These are phyloP conservation scores for Hypoxylon sp. DNA, from an alignment of 2,329 filamentous ascomycete species.

Conservation along the genomic window DNA sequence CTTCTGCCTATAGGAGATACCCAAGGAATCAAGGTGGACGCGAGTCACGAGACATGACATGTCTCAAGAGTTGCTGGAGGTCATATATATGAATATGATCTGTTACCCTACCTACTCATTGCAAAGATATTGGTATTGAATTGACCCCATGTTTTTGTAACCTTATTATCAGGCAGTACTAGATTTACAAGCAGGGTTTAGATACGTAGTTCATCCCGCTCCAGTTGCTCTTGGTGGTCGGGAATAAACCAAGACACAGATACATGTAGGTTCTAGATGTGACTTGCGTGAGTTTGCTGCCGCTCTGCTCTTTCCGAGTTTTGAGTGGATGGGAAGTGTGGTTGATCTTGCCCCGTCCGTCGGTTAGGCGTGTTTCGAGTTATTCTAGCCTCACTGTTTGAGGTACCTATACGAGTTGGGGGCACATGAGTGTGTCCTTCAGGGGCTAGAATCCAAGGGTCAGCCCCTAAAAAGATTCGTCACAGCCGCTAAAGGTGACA, in stretches of 20 bases:
- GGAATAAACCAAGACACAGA: conserved; percentile 18
- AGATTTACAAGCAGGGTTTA: not conserved
- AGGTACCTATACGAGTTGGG: conserved; percentile 22
- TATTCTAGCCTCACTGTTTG: conserved; percentile 33
- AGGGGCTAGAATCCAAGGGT: conserved; percentile 28
- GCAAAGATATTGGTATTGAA: not conserved
- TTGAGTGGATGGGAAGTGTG: conserved; percentile 28
- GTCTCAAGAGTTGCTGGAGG: conserved; percentile 9
- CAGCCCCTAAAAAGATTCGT: conserved; percentile 31
- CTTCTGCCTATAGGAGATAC: not conserved
- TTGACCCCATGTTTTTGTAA: not conserved
- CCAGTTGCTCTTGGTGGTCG: conserved; percentile 4
- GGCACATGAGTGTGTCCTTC: conserved; percentile 23
- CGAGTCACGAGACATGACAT: conserved; percentile 13
- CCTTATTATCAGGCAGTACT: not conserved
- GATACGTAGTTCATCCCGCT: not conserved
- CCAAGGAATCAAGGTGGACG: conserved; percentile 4
- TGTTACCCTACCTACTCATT: not conserved
- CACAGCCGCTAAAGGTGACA: conserved; percentile 18
- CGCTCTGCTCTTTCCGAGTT: conserved; percentile 12
- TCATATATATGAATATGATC: conserved; percentile 3
- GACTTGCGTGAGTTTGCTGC: conserved; percentile 24
- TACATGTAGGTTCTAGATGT: conserved; percentile 15
- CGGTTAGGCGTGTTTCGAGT: conserved; percentile 42
- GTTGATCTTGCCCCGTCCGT: conserved; percentile 36